Conservation (phyloP, 78 protist genomes). For the Polysphondylium violaceum region DNA sequence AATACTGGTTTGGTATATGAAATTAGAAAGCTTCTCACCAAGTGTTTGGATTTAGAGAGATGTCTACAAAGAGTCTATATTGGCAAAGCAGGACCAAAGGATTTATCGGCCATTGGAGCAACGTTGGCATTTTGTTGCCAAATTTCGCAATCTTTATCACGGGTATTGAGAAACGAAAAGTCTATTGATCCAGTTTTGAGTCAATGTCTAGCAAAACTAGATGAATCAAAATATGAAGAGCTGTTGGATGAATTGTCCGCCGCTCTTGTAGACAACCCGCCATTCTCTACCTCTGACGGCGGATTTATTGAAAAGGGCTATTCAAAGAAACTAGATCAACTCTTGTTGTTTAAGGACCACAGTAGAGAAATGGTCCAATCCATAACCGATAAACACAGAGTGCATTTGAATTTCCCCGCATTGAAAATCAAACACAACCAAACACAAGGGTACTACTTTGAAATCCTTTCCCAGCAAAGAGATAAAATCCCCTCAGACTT, state of each 20-base stretch:
- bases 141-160: no score
- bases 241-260: constrained; percentile 20
- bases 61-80: constrained; percentile 64
- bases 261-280: constrained; percentile 50
- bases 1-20: constrained; percentile 7
- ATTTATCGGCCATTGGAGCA: constrained; percentile 34
- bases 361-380: background rate
- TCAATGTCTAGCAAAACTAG: background rate
- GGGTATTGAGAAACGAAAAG: no score
- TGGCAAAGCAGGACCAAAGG: constrained; percentile 58
- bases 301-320: constrained; percentile 42
- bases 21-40: constrained; percentile 2
- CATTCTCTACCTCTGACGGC: constrained; percentile 27
- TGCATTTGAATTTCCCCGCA: background rate
- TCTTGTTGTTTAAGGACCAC: background rate
- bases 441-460: constrained; percentile 44
- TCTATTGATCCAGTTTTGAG: background rate
- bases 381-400: background rate
- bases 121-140: constrained; percentile 21
- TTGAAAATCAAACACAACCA: constrained; percentile 46
- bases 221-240: background rate
- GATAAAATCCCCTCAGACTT: constrained; percentile 26
- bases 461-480: constrained; percentile 1
- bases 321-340: constrained; percentile 14
- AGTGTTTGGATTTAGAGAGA: constrained; percentile 64